Conservation (phyloP, 495 filamentous ascomycete genomes). For the Chaetomidium leptoderma region DNA sequence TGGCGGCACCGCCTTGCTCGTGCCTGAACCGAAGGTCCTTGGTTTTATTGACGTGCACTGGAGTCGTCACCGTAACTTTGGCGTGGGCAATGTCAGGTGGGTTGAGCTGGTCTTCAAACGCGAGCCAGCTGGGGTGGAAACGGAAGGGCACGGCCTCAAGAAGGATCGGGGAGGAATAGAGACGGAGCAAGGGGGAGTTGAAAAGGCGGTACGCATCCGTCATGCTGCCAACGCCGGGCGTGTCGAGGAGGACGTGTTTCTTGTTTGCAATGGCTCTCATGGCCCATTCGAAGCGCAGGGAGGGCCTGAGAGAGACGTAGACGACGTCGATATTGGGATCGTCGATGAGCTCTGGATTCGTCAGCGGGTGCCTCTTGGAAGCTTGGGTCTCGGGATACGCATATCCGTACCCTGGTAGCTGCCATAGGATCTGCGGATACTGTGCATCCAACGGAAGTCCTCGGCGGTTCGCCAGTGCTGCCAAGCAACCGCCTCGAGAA, state of each 20-base stretch:
- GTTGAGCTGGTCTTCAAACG: constrained; percentile 45
- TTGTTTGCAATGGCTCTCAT: constrained; percentile 47
- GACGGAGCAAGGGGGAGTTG: constrained; percentile 31
- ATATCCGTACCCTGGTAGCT: constrained; percentile 43
- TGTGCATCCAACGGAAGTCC: constrained; percentile 53
- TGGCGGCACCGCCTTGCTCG: constrained; percentile 51
- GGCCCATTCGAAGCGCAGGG: constrained; percentile 54
- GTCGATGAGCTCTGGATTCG: constrained; percentile 44
- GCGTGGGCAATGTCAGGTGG: constrained; percentile 37
- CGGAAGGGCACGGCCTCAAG: constrained; percentile 58
- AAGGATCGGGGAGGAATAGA: constrained; percentile 38
- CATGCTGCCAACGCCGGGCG: constrained; percentile 51
- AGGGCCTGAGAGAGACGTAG: constrained; percentile 45
- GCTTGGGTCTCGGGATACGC: neutral
- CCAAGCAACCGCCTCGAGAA: constrained; percentile 56
- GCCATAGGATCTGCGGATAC: constrained; percentile 51
- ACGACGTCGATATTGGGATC: constrained; percentile 50
- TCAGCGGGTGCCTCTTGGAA: neutral
- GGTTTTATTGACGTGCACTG: neutral
- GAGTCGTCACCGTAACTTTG: constrained; percentile 28
- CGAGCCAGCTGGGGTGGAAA: constrained; percentile 54
- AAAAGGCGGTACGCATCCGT: constrained; percentile 47
- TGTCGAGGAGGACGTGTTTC: constrained; percentile 59
- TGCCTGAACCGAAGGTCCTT: constrained; percentile 39
- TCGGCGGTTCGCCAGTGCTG: constrained; percentile 51